A percentile compares a stretch with the other conserved stretches of the same genome.
Conservation (phyloP, 768 basidiomycete genomes). For the Candolleomyces aberdarensis region DNA sequence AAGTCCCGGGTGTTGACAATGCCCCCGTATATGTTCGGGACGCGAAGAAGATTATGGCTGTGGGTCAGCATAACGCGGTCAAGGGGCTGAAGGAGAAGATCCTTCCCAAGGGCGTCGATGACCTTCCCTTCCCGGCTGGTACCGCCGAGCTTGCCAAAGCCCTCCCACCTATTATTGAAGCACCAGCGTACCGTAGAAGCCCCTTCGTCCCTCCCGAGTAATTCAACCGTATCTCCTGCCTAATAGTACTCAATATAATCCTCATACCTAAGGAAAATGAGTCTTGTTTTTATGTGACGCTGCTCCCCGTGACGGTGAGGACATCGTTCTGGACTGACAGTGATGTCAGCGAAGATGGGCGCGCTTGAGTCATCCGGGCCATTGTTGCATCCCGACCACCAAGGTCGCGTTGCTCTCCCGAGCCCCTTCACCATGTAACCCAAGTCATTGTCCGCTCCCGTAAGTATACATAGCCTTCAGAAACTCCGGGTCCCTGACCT, state of each 20-base stretch:
- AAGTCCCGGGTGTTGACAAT: slow-evolving; percentile 86
- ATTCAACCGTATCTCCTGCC: slow-evolving; percentile 11
- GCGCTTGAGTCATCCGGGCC: too few species aligned
- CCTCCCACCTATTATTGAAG: slow-evolving; percentile 64
- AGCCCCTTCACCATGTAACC: too few species aligned
- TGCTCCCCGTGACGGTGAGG: too few species aligned
- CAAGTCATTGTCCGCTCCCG: too few species aligned
- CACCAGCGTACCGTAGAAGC: slow-evolving; percentile 69
- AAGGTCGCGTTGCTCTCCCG: slow-evolving; percentile 7
- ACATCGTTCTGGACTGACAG: too few species aligned
- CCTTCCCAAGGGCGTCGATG: slow-evolving; percentile 76
- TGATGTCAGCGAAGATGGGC: too few species aligned
- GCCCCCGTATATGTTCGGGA: slow-evolving; percentile 84
- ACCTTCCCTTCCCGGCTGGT: slow-evolving; percentile 91
- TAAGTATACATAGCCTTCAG: too few species aligned
- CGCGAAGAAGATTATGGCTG: slow-evolving; percentile 80
- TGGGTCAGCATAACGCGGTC: slow-evolving; percentile 61
- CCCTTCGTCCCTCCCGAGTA: slow-evolving; percentile 78
- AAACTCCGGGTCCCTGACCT: too few species aligned
- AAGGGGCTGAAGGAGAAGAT: slow-evolving; percentile 75
- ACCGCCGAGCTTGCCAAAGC: slow-evolving; percentile 69
- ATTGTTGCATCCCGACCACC: too few species aligned
- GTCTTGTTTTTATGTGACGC: not conserved
- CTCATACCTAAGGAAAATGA: not conserved
- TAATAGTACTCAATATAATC: slow-evolving; percentile 13